Evolutionary conservation across 169 alveolate genomes (phyloP), one percentile per base, ranked within the genome.

Genomic region (Eimeria acervulina): DNA sequence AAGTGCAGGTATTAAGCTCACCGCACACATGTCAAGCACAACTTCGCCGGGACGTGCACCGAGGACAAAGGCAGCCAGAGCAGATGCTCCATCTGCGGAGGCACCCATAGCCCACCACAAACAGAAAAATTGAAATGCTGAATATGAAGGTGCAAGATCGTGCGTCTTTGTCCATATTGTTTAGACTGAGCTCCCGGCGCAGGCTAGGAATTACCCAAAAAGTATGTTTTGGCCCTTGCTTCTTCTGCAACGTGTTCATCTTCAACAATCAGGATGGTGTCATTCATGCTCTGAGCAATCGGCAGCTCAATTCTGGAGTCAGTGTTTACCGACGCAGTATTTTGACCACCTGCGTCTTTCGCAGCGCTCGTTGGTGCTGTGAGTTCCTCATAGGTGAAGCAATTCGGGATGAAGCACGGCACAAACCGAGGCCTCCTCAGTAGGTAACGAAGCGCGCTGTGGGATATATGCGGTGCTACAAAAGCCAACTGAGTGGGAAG

Each of bases 21-120:
- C 95, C 36, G 95, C 95, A 59, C 95, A 92, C 91, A 76, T 81
- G 72, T 92, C 95, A 59, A 92, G 95, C 59, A 92, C 91, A n/a
- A 81, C 74, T 13, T 92, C 95, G 17, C 95, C 95, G 1, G 95
- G 95, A 4, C 83, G 80, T n/a, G 88, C 95, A 26, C 52, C 84
- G 26, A 92, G 91, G 66, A 42, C 44, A 52, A 40, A 92, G 28
- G 92, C 95, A 7, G 95, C 95, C 38, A 92, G 88, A 63, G 95
- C 95, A 13, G 95, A 92, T 12, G 95, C 95, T 12, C 95, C 95
- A 40, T 92, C 95, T 92, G 92, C 66, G 38, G 42, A 21, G 31
- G 38, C 80, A 28, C 26, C 33, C 5, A 55, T 23, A 28, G 44
- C 42, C 10, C 33, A 55, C 36, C 47, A 2, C 66, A 85, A 55